A percentile compares a stretch with the other conserved stretches of the same genome.
Conservation (phyloP, 352 stramenopile genomes). For the Phytophthora colocasiae region DNA sequence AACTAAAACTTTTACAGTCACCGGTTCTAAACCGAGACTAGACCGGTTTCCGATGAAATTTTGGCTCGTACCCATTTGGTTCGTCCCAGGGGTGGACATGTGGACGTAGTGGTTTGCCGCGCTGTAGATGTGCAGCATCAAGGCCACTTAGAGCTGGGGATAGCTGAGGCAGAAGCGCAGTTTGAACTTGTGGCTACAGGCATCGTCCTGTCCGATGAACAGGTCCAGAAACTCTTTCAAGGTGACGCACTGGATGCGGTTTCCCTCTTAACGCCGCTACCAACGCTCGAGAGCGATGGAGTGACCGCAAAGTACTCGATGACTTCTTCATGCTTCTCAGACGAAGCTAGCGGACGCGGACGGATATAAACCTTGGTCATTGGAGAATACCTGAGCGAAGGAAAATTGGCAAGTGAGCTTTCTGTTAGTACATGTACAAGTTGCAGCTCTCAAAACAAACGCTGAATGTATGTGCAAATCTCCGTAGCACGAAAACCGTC, state of each 20-base stretch:
- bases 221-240: constrained; percentile 41
- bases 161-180: constrained; percentile 46
- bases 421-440: too few species aligned
- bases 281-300: constrained; percentile 12
- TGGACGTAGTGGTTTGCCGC: too few species aligned
- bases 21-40: too few species aligned
- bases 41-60: too few species aligned
- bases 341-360: constrained; percentile 40
- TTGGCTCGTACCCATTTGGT: too few species aligned
- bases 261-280: constrained; percentile 51
- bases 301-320: constrained; percentile 33
- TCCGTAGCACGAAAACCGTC: not conserved
- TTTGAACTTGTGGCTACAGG: constrained; percentile 62
- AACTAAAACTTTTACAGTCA: too few species aligned
- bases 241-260: constrained; percentile 23
- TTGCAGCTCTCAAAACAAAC: not conserved
- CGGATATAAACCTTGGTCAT: constrained; percentile 55
- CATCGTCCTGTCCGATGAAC: constrained; percentile 29
- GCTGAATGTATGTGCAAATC: constrained; percentile 2
- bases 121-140: too few species aligned
- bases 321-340: constrained; percentile 30
- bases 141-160: constrained; percentile 1
- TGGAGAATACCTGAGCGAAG: not conserved
- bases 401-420: constrained; percentile 10
- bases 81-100: too few species aligned